Evolutionary conservation across 2,329 filamentous ascomycete species (phyloP).

Genomic region (Sphaerulina vaccinii): DNA sequence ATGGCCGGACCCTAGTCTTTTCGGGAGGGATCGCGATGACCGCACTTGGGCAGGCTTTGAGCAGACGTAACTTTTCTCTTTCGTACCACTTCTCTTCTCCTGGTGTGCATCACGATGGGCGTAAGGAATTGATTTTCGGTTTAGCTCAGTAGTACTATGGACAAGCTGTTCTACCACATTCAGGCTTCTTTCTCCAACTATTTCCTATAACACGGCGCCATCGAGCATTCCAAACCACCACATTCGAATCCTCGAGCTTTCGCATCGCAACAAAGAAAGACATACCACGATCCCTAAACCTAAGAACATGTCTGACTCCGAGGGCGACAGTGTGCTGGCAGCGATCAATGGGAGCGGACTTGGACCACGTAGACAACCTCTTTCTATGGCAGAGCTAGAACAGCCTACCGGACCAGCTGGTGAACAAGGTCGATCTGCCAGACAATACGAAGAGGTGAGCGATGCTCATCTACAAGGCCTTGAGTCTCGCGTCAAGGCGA

Average conservation of each 20-base stretch:
- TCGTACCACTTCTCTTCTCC: background rate
- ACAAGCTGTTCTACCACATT: constrained; percentile 39
- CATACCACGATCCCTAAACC: too few species aligned
- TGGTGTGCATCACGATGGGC: background rate
- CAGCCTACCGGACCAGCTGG: constrained; percentile 13
- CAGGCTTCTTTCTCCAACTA: constrained; percentile 38
- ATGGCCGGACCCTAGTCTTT: too few species aligned
- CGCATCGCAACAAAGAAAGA: background rate
- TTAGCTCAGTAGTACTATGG: constrained; percentile 26
- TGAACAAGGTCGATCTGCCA: constrained; percentile 16
- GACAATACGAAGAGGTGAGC: constrained; percentile 41
- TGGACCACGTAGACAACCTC: constrained; percentile 45
- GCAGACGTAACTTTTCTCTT: background rate
- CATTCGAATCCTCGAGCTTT: background rate
- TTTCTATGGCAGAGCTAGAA: constrained; percentile 44
- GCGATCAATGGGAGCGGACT: constrained; percentile 59
- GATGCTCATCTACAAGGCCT: constrained; percentile 45
- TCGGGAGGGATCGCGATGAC: background rate
- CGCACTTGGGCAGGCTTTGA: too few species aligned
- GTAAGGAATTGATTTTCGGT: background rate
- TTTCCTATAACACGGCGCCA: constrained; percentile 28
- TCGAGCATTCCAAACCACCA: background rate
- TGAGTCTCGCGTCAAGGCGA: constrained; percentile 47
- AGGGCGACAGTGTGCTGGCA: constrained; percentile 58
- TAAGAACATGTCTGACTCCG: constrained; percentile 29